These are phyloP conservation scores for Vicia faba DNA, from an alignment of 306 rosid species.

Conservation along the genomic window DNA sequence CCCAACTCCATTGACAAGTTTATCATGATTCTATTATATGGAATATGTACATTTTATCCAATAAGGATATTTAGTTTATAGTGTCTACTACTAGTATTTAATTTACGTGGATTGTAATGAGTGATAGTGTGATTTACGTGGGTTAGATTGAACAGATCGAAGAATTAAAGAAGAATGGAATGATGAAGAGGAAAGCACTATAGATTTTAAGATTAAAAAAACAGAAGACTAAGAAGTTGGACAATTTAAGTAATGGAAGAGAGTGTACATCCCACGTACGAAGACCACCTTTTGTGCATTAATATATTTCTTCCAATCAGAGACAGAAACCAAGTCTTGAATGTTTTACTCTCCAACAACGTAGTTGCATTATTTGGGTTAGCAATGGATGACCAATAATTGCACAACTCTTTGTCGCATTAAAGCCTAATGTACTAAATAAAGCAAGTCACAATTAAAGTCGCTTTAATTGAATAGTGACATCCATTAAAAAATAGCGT, in stretches of 20 bases:
- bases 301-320: constrained; percentile 18
- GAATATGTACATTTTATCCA: background rate
- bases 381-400: constrained; percentile 35
- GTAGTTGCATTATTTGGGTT: constrained; percentile 30
- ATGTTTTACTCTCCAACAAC: constrained; percentile 34
- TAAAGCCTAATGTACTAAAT: constrained; percentile 33
- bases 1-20: background rate
- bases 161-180: constrained; percentile 48
- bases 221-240: constrained; percentile 44
- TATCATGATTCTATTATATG: background rate
- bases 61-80: background rate
- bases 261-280: constrained; percentile 70
- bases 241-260: constrained; percentile 49
- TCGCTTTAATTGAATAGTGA: constrained; percentile 31
- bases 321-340: constrained; percentile 28
- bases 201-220: constrained; percentile 1
- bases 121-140: constrained; percentile 1
- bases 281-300: constrained; percentile 53
- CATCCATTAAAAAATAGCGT: constrained; percentile 46
- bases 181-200: constrained; percentile 79
- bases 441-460: constrained; percentile 32
- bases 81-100: background rate
- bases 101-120: background rate
- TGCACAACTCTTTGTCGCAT: constrained; percentile 46
- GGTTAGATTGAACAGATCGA: constrained; percentile 3